Evolutionary conservation across 345 rosid species (phyloP), one percentile per base, ranked within the genome.

Genomic region (Geranium rotundifolium): DNA sequence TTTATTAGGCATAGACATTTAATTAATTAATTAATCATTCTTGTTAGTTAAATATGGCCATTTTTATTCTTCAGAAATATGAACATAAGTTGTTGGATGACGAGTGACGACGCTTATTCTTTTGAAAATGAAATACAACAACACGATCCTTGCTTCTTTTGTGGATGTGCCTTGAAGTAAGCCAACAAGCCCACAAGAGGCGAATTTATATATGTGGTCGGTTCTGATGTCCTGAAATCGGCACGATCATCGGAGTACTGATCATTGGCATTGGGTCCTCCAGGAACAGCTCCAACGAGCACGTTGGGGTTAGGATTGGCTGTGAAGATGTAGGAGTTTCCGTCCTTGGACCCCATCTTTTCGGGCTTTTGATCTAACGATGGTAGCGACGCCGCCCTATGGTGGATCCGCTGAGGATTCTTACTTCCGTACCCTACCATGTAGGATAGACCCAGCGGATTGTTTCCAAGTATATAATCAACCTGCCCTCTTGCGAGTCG

Each of bases 381-480:
- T 58, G 89, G 98, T 54, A 83, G 68, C 3, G 93, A 80, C 0
- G 97, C 81, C 12, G 84, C 90, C 17, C 93, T 79, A 55, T 89
- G 95, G 67, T 92, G 98, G 17, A 89, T 79, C 73, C 73, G 81
- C 17, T 72, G 73, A 0, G 98, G 97, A 67, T 62, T 89, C 46
- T 63, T 81, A 4, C 61, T 23, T 1, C 97, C 84, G 62, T 83
- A 87, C 14, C 91, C 98, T 8, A 92, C 95, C 95, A 89, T 92
- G 81, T 85, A 89, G 12, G 95, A 89, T 85, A 84, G 76, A 29
- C 69, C 73, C 68, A 71, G 19, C 14, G 98, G 95, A 62, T 87
- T 92, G 66, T 79, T 85, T 29, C 98, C 98, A 8, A 92, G 80
- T 29, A 92, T 84, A 62, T 89, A 92, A 75, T 87, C 98, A 14